A percentile compares a stretch with the other conserved stretches of the same genome.
Conservation (phyloP, 768 basidiomycete species). For the Mycena haematopus region DNA sequence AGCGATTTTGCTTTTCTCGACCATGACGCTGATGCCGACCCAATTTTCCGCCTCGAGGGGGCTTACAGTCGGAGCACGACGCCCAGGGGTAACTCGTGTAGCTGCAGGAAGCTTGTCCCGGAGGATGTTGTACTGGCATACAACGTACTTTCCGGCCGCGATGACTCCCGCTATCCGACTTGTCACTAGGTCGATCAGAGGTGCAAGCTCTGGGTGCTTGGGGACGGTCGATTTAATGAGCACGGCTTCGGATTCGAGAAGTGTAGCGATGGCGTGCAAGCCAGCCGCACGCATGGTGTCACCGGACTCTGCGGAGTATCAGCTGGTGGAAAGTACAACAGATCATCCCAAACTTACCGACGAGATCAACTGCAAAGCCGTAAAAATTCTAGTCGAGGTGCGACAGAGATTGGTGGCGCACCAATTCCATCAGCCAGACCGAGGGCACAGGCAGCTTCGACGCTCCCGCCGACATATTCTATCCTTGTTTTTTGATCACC, state of each 20-base stretch:
- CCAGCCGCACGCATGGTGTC: conserved; percentile 99
- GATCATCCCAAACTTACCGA: conserved; percentile 62
- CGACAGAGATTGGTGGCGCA: conserved; percentile 43
- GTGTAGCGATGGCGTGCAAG: conserved; percentile 88
- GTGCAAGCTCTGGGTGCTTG: conserved; percentile 66
- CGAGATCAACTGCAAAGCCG: conserved; percentile 79
- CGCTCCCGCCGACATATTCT: conserved; percentile 96
- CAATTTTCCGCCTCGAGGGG: conserved; percentile 84
- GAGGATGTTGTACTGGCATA: conserved; percentile 92
- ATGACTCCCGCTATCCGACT: conserved; percentile 92
- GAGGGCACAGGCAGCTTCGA: conserved; percentile 96
- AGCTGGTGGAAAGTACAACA: not conserved
- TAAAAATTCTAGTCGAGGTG: conserved; percentile 15
- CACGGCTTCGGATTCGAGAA: conserved; percentile 89
- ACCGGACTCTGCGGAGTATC: conserved; percentile 77
- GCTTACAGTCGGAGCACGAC: conserved; percentile 87
- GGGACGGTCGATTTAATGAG: conserved; percentile 81
- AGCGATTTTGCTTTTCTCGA: conserved; percentile 82
- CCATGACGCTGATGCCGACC: conserved; percentile 94
- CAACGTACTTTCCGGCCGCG: conserved; percentile 84
- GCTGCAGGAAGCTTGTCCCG: conserved; percentile 68
- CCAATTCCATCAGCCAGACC: conserved; percentile 98
- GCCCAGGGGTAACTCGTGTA: conserved; percentile 81
- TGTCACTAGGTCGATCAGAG: conserved; percentile 80
- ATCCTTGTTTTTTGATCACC: conserved; percentile 76